phyloP scores from a whole-genome alignment of 768 basidiomycete species.

The Pleurotus tuber-regium region DNA sequence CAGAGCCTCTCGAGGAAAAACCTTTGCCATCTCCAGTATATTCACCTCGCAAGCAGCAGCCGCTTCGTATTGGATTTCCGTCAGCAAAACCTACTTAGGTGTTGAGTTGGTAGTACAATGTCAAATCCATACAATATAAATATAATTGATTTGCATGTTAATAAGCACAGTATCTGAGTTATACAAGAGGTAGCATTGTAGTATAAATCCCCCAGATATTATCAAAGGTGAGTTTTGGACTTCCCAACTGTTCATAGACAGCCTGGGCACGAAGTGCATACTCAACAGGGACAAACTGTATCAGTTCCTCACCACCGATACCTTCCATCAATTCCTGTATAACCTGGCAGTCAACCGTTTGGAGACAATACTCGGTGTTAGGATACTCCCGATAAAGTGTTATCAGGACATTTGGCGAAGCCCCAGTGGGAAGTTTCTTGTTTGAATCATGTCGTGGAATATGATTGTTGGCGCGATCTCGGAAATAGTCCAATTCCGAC shows the following conservation, averaged over 20 bases:
- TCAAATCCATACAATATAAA: no score
- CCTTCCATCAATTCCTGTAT: conserved; percentile 20
- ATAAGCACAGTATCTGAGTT: no score
- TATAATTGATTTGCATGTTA: neutral
- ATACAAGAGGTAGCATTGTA: conserved; percentile 18
- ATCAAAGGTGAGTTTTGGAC: conserved; percentile 13
- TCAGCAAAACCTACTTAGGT: no score
- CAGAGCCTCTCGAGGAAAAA: neutral
- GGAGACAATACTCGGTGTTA: conserved; percentile 18
- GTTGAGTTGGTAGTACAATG: no score
- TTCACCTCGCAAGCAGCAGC: neutral
- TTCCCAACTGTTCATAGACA: conserved; percentile 12
- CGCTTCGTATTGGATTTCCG: neutral
- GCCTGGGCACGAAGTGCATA: conserved; percentile 16
- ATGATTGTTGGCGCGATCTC: conserved; percentile 18
- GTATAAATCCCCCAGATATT: conserved; percentile 21
- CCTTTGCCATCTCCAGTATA: neutral
- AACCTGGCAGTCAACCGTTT: conserved; percentile 17
- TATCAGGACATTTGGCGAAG: conserved; percentile 20
- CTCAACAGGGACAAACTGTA: conserved; percentile 19
- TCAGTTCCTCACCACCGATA: conserved; percentile 20
- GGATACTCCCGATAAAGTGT: conserved; percentile 16
- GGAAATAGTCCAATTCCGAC: conserved; percentile 19
- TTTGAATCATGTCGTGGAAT: conserved; percentile 13
- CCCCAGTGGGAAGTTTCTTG: conserved; percentile 22